Evolutionary conservation across 345 rosid species (phyloP), one percentile per base, ranked within the genome.

Genomic region (Salix udensis): DNA sequence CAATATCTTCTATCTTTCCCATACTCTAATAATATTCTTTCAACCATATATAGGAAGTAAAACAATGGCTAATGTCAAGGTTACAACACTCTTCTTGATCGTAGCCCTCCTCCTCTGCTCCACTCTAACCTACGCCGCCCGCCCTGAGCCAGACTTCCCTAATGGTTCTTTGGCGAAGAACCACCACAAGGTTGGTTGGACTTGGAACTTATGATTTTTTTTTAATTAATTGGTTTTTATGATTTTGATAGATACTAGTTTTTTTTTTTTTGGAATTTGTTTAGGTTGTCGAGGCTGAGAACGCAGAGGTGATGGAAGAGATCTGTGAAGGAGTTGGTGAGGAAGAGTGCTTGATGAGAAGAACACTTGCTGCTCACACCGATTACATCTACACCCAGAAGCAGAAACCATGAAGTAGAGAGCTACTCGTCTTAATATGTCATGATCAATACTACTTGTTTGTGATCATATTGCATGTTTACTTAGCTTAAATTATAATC

Each of bases 61-160:
- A 34, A 71, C 44, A 26, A 78, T 72, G 81, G 23, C 53, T n/a
- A 78, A 52, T 42, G 34, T 53, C 55, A 72, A 73, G 60, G 15
- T 42, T 18, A 53, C 24, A 21, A 40, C 61, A 28, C 60, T 72
- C n/a, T 66, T 88, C 82, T 16, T 87, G 60, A 42, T 40, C 44
- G 4, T 89, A 23, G 55, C 87, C 79, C 79, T 91, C 39, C 82
- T 89, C 77, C 84, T 91, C 37, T 74, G 88, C 79, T 84, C 90
- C 42, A 65, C 88, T 34, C 73, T 84, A 66, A 71, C 83, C 73
- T 74, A 76, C 74, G 91, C 90, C 31, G 83, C 84, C 50, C 84
- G 96, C 26, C 82, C 83, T 2, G 79, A 60, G 52, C 89, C 93
- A 2, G 82, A 82, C 48, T 68, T 70, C 53, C 60, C 81, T n/a